A percentile compares a stretch with the other conserved stretches of the same genome.
Conservation (phyloP, 352 stramenopile genomes). For the Globisporangium echinulatum region DNA sequence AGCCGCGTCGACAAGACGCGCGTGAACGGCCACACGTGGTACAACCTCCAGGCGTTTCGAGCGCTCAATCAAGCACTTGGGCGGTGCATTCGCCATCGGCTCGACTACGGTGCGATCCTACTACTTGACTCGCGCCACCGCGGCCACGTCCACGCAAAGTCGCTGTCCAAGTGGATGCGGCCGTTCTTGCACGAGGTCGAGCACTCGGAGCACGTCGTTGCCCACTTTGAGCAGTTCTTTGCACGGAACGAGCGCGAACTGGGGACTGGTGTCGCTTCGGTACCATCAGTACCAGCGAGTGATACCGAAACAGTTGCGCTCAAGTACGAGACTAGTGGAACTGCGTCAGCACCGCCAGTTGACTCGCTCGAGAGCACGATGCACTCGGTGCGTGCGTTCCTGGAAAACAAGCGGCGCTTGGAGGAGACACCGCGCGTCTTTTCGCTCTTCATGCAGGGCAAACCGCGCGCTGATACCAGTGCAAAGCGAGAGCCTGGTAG, state of each 20-base stretch:
- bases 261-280: conserved; percentile 4
- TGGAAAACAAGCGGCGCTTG: conserved; percentile 18
- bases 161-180: conserved; percentile 79
- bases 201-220: conserved; percentile 49
- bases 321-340: conserved; percentile 28
- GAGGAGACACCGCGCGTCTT: conserved; percentile 9
- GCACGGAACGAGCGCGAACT: conserved; percentile 47
- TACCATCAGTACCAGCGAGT: background rate
- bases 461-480: background rate
- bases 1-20: conserved; percentile 48
- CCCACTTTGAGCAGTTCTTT: conserved; percentile 62
- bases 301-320: conserved; percentile 21
- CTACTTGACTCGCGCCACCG: conserved; percentile 90
- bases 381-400: conserved; percentile 24
- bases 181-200: conserved; percentile 69
- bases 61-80: conserved; percentile 99
- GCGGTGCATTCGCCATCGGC: conserved; percentile 96
- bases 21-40: conserved; percentile 90
- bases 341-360: background rate
- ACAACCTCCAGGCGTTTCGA: conserved; percentile 96
- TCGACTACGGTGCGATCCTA: conserved; percentile 97
- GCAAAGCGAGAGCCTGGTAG: background rate
- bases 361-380: conserved; percentile 17
- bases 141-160: conserved; percentile 49
- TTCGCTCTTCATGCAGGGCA: conserved; percentile 14